Evolutionary conservation across 2,329 filamentous ascomycete species (phyloP), one percentile per base, ranked within the genome.

Genomic region (Diplocarpon rosae): DNA sequence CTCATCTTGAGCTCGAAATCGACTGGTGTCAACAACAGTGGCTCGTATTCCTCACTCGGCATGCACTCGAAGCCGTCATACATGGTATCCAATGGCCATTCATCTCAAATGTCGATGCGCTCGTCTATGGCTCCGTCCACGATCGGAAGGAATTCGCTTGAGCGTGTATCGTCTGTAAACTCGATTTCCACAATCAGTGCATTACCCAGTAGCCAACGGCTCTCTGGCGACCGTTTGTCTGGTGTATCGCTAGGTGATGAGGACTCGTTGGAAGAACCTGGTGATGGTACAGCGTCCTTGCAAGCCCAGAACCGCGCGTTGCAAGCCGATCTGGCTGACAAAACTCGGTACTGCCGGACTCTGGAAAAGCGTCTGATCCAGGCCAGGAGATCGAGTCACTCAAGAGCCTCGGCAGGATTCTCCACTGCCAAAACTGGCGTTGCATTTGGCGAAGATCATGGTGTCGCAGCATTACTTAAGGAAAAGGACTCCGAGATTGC

Each of bases 1-100:
- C 71, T 98, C 39, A 96, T 98, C 52, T 69, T 98, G 48, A 94
- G 87, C 62, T 96, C 90, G 13, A 95, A 95, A 62, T 96, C 90
- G 5, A 84, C 86, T 5, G 92, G 92, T 5, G 92, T 98, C 44
- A 98, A 98, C 63, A 73, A 71, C 28, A 82, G 80, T 53, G 80
- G 83, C 16, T 79, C 80, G 1, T 79, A 80, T 54, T 85, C 80
- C 55, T 75, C 80, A 1, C 68, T 87, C 50, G 73, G 80, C 45
- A 72, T 73, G 54, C 75, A 83, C 53, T 72, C 73, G 9, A 72
- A 80, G 37, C 73, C 78, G 56, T 85, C 81, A 2, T 46, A 49
- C 10, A 54, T 51, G 43, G 38, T 50, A 0, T 56, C 58, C 1
- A 56, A 52, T 43, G 59, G 61, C 1, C 73, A 78, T 54, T 62